phyloP scores from a whole-genome alignment of 352 stramenopile genomes.

The Peronospora belbahrii region DNA sequence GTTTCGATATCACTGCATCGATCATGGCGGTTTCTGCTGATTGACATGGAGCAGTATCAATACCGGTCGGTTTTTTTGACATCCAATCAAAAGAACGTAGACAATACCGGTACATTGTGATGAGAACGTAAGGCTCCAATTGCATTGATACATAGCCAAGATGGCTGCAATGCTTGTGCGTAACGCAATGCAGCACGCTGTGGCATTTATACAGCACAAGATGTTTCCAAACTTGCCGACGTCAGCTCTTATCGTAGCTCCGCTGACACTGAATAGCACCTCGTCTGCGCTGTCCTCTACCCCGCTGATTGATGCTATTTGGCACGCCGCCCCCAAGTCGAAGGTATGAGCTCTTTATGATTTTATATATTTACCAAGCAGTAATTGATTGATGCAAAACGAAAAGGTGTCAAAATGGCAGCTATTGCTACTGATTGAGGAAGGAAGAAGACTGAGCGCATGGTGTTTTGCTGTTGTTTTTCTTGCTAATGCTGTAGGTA shows the following conservation, averaged over 20 bases:
- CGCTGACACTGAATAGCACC: constrained; percentile 27
- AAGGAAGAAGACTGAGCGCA: not conserved
- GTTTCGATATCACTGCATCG: constrained; percentile 15
- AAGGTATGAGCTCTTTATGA: constrained; percentile 43
- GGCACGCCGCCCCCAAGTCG: constrained; percentile 79
- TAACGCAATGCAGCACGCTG: constrained; percentile 57
- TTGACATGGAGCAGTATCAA: no score
- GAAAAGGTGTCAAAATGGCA: not conserved
- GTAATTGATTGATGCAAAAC: not conserved
- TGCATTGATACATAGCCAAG: constrained; percentile 15
- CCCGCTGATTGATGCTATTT: constrained; percentile 64
- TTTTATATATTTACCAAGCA: not conserved
- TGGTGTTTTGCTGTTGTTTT: constrained; percentile 1
- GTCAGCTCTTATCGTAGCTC: constrained; percentile 21
- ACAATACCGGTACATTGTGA: not conserved
- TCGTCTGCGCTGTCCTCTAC: constrained; percentile 33
- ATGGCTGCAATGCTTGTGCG: constrained; percentile 62
- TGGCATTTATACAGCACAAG: constrained; percentile 50
- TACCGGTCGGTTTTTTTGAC: not conserved
- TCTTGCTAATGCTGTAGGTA: constrained; percentile 40
- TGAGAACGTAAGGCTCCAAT: constrained; percentile 11
- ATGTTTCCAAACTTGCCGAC: constrained; percentile 29
- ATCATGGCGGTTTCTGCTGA: constrained; percentile 7
- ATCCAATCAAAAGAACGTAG: not conserved
- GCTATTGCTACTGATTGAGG: not conserved